Evolutionary conservation across 2,329 filamentous ascomycete species (phyloP), one percentile per base, ranked within the genome.

Genomic region (Sarocladiaceae sp.): DNA sequence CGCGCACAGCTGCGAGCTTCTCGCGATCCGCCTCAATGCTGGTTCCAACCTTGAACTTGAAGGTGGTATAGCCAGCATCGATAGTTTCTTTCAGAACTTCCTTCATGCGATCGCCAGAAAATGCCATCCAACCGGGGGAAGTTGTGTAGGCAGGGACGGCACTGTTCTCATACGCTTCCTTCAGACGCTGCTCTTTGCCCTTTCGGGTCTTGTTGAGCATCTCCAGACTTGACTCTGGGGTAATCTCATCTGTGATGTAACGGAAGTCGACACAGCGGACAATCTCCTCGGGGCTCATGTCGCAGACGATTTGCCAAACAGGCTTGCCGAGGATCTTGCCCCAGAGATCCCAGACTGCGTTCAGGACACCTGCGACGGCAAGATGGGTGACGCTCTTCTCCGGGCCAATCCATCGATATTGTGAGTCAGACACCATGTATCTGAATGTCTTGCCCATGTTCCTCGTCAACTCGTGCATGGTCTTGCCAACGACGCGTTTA

Each of bases 321-420:
- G 91, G 92, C 75, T 96, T 96, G 58, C 81, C 78, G 31, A 94
- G 80, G 2, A 80, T 80, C 74, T 95, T 96, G 52, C 89, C 90
- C 91, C 91, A 96, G n/a, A 96, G 81, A 68, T 96, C 91, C 91
- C 91, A 96, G 62, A 96, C 78, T 15, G 90, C 91, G 67, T 96
- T 96, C 61, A 95, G 88, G 15, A 96, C 87, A 39, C 90, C 88
- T 26, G 89, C 90, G 11, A 96, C 83, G 1, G 91, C 91, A 7
- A 97, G 87, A 70, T 96, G 91, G 60, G 95, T 95, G 40, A 96
- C 91, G 54, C 91, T 91, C 72, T 96, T 96, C 64, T 96, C 91
- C 0, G 91, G 91, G 0, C 91, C 91, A 64, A 96, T 94, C 91
- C 91, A 96, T 53, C 91, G 87, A 52, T 96, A 78, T 70, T 96